Conservation (phyloP, 2,329 filamentous ascomycete genomes). For the Beauveria bassiana region DNA sequence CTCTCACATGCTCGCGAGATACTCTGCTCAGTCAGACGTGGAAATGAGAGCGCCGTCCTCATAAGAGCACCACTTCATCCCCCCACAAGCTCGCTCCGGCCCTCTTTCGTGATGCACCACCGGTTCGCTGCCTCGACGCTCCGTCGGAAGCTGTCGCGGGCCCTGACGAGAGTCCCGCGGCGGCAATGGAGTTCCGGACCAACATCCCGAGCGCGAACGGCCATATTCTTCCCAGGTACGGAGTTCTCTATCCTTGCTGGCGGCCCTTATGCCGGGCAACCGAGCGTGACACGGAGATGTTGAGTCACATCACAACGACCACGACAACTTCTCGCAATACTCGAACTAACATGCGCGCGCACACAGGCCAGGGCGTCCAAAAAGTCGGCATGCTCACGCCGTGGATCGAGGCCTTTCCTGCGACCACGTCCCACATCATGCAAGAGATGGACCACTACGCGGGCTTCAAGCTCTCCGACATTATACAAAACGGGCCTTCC, state of each 20-base stretch:
- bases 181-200: conserved; percentile 25
- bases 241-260: background rate
- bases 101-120: conserved; percentile 10
- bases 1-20: conserved; percentile 5
- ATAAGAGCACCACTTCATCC: conserved; percentile 1
- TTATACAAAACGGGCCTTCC: conserved; percentile 76
- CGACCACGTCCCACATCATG: conserved; percentile 65
- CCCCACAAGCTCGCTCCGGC: background rate
- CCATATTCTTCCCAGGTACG: conserved; percentile 53
- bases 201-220: conserved; percentile 38
- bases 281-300: background rate
- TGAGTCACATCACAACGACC: background rate
- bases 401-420: conserved; percentile 81
- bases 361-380: conserved; percentile 75
- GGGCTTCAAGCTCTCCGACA: conserved; percentile 63
- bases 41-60: conserved; percentile 8
- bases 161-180: conserved; percentile 11
- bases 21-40: conserved; percentile 1
- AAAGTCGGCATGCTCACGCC: conserved; percentile 79
- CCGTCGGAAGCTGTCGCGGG: conserved; percentile 19
- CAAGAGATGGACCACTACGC: conserved; percentile 79
- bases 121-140: conserved; percentile 22
- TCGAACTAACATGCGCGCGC: background rate
- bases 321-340: background rate
- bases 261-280: background rate